Base-by-base conservation (phyloP, 2,329 filamentous ascomycete genomes). In the Exophiala alcalophila region DNA sequence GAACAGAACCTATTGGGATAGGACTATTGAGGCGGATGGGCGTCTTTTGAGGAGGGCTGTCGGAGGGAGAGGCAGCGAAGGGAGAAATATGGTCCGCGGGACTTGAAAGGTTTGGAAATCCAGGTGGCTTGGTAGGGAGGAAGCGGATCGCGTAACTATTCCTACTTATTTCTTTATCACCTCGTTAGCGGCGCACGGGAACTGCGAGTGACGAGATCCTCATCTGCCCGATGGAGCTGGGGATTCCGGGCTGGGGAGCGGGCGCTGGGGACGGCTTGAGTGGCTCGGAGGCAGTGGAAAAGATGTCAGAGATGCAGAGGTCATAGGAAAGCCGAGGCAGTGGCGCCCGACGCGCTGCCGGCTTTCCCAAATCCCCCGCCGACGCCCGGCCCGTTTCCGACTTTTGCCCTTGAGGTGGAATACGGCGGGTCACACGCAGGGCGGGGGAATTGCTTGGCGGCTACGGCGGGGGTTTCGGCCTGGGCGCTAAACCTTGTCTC, bases 241-340 rank as follows among this genome's bases (percentile, higher is more conserved):
- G 34, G n/a, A n/a, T n/a, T n/a, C n/a, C n/a, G n/a, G n/a, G n/a
- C n/a, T n/a, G n/a, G n/a, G n/a, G n/a, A n/a, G n/a, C n/a, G n/a
- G n/a, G n/a, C 18, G 24, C 39, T 46, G 35, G 30, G 33, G 24
- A 20, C 11, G 20, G 25, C 21, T 14, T 34, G 20, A 39, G 29
- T 38, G 44, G 38, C 27, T 38, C 39, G 28, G n/a, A n/a, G n/a
- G n/a, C n/a, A n/a, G n/a, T n/a, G n/a, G n/a, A n/a, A n/a, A n/a
- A n/a, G n/a, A n/a, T n/a, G n/a, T n/a, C n/a, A n/a, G n/a, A n/a
- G n/a, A n/a, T n/a, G n/a, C n/a, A n/a, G n/a, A n/a, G n/a, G 38
- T 15, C 36, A 8, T 40, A 15, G 14, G 36, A 12, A 40, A 48
- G 41, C 46, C 46, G 46, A 49, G 46, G 44, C 33, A 37, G 34